These are phyloP conservation scores for Penicillium parvum DNA, from an alignment of 495 filamentous ascomycete genomes.

Conservation along the genomic window DNA sequence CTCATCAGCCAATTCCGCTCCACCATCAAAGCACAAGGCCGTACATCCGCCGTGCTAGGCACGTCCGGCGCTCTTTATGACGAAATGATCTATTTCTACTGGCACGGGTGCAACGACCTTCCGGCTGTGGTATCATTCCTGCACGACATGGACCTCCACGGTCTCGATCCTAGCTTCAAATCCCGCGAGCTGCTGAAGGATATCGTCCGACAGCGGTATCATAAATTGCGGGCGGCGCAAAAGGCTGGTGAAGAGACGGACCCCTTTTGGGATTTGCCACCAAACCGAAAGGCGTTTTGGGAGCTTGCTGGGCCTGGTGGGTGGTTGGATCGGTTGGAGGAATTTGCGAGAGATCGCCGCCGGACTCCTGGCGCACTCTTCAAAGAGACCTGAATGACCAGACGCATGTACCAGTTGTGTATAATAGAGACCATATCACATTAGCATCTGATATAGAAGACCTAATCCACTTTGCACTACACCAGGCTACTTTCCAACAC, in stretches of 20 bases:
- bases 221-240: conserved; percentile 14
- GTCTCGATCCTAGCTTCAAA: conserved; percentile 56
- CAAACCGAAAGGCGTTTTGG: conserved; percentile 30
- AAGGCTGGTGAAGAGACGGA: conserved; percentile 1
- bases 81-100: conserved; percentile 60
- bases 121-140: conserved; percentile 57
- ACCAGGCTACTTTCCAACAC: too few species aligned
- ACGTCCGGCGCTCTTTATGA: conserved; percentile 72
- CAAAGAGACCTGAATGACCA: background rate
- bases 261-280: conserved; percentile 40
- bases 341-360: background rate
- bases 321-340: conserved; percentile 25
- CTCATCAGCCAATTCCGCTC: conserved; percentile 62
- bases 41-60: conserved; percentile 67
- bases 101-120: conserved; percentile 59
- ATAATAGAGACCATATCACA: too few species aligned
- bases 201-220: conserved; percentile 23
- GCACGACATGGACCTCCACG: conserved; percentile 71
- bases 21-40: conserved; percentile 64
- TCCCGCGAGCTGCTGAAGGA: conserved; percentile 49
- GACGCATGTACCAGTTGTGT: background rate
- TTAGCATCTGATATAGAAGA: too few species aligned
- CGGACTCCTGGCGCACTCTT: background rate
- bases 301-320: conserved; percentile 28
- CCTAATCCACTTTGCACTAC: too few species aligned